Evolutionary conservation across 495 filamentous ascomycete genomes (phyloP).

Genomic region (Choiromyces venosus): DNA sequence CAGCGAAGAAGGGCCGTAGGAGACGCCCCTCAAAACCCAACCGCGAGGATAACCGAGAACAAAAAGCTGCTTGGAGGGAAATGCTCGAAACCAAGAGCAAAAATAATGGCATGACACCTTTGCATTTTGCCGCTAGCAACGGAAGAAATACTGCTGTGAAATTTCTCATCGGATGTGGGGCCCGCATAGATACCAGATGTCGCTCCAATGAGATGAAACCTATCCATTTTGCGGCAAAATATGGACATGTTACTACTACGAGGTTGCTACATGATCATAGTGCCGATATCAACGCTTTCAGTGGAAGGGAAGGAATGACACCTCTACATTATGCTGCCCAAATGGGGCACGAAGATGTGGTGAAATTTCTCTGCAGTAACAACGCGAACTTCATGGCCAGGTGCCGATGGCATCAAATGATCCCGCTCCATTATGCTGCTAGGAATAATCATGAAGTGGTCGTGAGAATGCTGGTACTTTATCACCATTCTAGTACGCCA

Average conservation of each 20-base stretch:
- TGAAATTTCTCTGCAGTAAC: background rate
- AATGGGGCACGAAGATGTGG: background rate
- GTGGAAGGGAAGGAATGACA: background rate
- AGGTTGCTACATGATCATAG: background rate
- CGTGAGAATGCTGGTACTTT: background rate
- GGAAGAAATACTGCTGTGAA: background rate
- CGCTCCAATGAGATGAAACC: background rate
- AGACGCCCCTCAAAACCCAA: background rate
- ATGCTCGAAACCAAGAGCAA: background rate
- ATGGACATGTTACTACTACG: background rate
- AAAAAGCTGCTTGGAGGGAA: background rate
- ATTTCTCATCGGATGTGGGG: background rate
- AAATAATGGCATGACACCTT: background rate
- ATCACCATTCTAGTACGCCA: background rate
- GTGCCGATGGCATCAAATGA: background rate
- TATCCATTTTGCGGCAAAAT: background rate
- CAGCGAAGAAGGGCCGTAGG: background rate
- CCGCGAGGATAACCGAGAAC: background rate
- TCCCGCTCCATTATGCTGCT: background rate
- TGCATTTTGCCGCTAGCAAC: background rate
- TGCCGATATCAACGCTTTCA: background rate
- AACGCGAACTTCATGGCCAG: background rate
- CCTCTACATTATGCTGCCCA: background rate
- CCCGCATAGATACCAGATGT: background rate
- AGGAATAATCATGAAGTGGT: background rate